These are phyloP conservation scores for Fraxinus greggii DNA, from an alignment of 305 asterid genomes.

Conservation along the genomic window DNA sequence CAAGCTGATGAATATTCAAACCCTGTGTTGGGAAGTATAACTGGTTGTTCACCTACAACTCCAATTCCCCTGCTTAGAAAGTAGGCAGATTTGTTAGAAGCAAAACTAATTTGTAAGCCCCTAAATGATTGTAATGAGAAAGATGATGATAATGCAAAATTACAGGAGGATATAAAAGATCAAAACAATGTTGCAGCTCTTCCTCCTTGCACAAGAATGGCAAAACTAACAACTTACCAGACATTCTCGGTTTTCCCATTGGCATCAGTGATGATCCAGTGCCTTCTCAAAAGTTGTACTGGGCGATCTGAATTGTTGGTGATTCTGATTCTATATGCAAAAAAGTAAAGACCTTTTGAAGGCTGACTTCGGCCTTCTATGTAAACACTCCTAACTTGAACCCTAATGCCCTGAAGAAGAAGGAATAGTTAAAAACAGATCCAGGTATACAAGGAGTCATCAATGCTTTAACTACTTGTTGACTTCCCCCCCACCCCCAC, in stretches of 20 bases:
- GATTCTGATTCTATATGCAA: slow-evolving; percentile 80
- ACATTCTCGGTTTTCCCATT: slow-evolving; percentile 67
- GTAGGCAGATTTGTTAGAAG: slow-evolving; percentile 3
- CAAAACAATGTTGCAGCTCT: not conserved
- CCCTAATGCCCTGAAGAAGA: slow-evolving; percentile 64
- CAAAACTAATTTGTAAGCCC: not conserved
- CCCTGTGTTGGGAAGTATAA: slow-evolving; percentile 76
- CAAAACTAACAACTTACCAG: slow-evolving; percentile 45
- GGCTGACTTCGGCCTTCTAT: slow-evolving; percentile 82
- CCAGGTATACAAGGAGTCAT: not conserved
- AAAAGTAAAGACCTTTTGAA: slow-evolving; percentile 65
- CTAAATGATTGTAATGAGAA: not conserved
- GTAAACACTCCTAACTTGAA: slow-evolving; percentile 85
- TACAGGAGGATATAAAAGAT: not conserved
- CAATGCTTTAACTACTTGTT: not conserved
- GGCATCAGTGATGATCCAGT: slow-evolving; percentile 87
- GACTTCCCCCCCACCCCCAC: not conserved
- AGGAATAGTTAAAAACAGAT: not conserved
- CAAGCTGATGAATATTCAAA: slow-evolving; percentile 93
- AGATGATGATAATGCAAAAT: not conserved
- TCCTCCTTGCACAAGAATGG: not conserved
- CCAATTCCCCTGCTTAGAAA: slow-evolving; percentile 60
- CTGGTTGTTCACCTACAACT: slow-evolving; percentile 92
- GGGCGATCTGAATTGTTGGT: slow-evolving; percentile 81
- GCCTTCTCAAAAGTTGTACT: slow-evolving; percentile 82